Evolutionary conservation across 768 basidiomycete species (phyloP), one percentile per base, ranked within the genome.

Genomic region (Lactarius sp.): DNA sequence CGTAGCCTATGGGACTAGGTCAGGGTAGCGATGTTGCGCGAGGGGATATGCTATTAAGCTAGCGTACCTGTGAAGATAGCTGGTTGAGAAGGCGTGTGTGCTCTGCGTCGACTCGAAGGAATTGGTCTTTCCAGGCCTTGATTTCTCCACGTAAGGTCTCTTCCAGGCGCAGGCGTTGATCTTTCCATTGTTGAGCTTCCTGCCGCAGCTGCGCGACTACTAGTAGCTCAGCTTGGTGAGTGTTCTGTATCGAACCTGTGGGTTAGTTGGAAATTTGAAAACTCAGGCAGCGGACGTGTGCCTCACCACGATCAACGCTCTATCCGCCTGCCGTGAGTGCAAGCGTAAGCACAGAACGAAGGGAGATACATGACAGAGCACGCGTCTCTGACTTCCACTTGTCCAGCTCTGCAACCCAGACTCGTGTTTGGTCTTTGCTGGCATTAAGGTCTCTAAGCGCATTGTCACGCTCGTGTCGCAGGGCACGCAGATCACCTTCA

Each of bases 141-240:
- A 27, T 27, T 27, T 27, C 27, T 27, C 27, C 27, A 27, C 27
- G 27, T 27, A 79, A 77, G 1, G 78, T 73, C 58, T 81, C 80
- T 55, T 81, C 79, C 34, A 79, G 71, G 34, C 80, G 78, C 22
- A 76, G 70, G 54, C 79, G 77, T 68, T 90, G 89, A 55, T 85
- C 83, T 72, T 88, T 89, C 87, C 87, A 89, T 58, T 90, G 87
- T 0, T 74, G 75, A 0, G 82, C 77, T 71, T 92, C 88, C 54
- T 85, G 79, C 31, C 83, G 81, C 34, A 90, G 77, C 59, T 84
- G 84, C 1, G 78, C 71, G 57, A 88, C 83, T 6, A n/a, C n/a
- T n/a, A n/a, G n/a, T n/a, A 83, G 83, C 54, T 87, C 84, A 14
- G 77, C 75, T 66, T 87, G 83, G 68, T 86, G 83, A 8, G 78